phyloP scores from a whole-genome alignment of 192 early-diverging fungal species.

The Coemansia sp. region DNA sequence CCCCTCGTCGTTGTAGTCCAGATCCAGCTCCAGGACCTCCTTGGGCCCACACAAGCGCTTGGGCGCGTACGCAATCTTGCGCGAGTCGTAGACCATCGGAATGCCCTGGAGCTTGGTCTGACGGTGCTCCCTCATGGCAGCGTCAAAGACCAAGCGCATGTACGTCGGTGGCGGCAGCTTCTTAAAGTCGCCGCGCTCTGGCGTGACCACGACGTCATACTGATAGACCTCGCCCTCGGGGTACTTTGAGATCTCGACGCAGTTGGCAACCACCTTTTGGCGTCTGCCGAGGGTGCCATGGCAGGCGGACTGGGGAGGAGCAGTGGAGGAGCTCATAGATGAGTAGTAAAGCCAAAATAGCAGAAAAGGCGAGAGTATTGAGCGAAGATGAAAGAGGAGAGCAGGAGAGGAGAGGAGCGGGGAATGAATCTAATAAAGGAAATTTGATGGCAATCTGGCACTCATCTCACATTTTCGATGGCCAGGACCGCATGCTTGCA shows the following conservation, averaged over 20 bases:
- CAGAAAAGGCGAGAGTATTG: neutral
- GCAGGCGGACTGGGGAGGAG: neutral
- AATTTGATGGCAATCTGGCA: too few relatives aligned
- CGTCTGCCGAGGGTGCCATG: slow-evolving; percentile 52
- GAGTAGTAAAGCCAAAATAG: too few relatives aligned
- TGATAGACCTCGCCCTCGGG: slow-evolving; percentile 77
- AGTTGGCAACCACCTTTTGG: slow-evolving; percentile 66
- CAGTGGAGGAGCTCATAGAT: neutral
- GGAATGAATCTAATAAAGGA: neutral
- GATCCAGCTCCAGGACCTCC: slow-evolving; percentile 62
- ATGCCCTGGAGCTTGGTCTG: slow-evolving; percentile 63
- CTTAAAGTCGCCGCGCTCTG: slow-evolving; percentile 43
- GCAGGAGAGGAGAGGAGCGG: neutral
- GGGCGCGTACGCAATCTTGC: slow-evolving; percentile 84
- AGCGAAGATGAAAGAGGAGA: neutral
- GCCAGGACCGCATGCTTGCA: too few relatives aligned
- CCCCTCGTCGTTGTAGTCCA: slow-evolving; percentile 35
- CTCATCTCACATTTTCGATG: too few relatives aligned
- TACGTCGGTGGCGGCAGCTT: slow-evolving; percentile 45
- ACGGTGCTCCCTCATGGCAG: slow-evolving; percentile 43
- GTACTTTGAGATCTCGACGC: slow-evolving; percentile 72
- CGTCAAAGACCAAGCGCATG: slow-evolving; percentile 76
- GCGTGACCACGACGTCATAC: slow-evolving; percentile 83
- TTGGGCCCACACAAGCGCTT: slow-evolving; percentile 73
- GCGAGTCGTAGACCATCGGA: slow-evolving; percentile 82